Percentiles rank a stretch among this genome's conserved stretches.
Conservation (phyloP, 176 grass and related monocot species). For the Musa acuminata region DNA sequence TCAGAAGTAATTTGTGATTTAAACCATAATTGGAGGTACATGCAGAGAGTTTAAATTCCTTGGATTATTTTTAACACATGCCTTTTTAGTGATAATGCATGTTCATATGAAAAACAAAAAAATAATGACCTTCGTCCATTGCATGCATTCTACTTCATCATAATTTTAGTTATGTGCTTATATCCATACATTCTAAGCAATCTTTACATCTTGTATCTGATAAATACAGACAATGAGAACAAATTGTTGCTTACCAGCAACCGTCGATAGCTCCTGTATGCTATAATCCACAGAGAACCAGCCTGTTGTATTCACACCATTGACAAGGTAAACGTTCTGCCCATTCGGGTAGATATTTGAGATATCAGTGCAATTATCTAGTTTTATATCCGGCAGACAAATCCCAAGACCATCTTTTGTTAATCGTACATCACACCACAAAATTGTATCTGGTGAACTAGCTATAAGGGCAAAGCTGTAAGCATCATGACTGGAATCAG, state of each 20-base stretch:
- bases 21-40: no score
- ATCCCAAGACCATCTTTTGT: slow-evolving; percentile 58
- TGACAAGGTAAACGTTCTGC: slow-evolving; percentile 25
- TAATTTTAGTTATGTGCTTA: background rate
- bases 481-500: slow-evolving; percentile 43
- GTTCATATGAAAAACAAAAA: no score
- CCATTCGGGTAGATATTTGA: background rate
- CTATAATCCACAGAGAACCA: slow-evolving; percentile 62
- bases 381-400: slow-evolving; percentile 54
- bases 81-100: no score
- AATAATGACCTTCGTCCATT: background rate
- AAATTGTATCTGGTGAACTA: slow-evolving; percentile 17
- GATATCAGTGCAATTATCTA: slow-evolving; percentile 51
- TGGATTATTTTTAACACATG: background rate
- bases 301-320: slow-evolving; percentile 27
- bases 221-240: background rate
- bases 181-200: no score
- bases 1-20: background rate
- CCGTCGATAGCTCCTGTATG: slow-evolving; percentile 4
- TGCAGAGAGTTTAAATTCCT: background rate
- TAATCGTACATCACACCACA: slow-evolving; percentile 67
- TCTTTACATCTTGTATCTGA: background rate
- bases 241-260: slow-evolving; percentile 31
- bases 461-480: slow-evolving; percentile 13
- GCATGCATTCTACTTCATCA: background rate